phyloP scores from a whole-genome alignment of 2,329 filamentous ascomycete genomes.

The Penicillium sp. region DNA sequence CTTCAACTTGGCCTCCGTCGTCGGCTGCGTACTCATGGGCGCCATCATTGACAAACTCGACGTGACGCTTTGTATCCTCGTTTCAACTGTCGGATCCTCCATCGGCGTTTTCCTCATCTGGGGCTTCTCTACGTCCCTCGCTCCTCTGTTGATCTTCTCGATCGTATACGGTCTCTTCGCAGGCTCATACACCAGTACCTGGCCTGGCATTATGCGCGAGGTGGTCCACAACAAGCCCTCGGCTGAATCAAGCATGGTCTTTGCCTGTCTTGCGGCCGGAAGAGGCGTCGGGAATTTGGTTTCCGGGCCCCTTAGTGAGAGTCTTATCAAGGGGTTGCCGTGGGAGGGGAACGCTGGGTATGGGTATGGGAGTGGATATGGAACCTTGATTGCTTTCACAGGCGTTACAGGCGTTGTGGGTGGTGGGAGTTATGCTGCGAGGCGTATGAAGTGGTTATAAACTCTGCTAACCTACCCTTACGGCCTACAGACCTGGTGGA shows the following conservation, averaged over 20 bases:
- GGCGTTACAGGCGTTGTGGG: constrained; percentile 24
- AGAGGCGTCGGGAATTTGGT: constrained; percentile 54
- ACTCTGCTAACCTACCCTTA: not conserved
- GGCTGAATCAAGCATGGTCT: constrained; percentile 51
- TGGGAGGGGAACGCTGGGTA: constrained; percentile 22
- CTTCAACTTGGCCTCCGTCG: constrained; percentile 34
- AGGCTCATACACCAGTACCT: constrained; percentile 45
- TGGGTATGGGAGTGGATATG: constrained; percentile 31
- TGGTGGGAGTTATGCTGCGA: constrained; percentile 8
- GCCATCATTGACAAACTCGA: constrained; percentile 45
- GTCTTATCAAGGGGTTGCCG: constrained; percentile 25
- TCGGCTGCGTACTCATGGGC: constrained; percentile 38
- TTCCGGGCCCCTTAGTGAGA: constrained; percentile 53
- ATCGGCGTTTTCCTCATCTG: constrained; percentile 49
- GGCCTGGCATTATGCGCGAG: constrained; percentile 48
- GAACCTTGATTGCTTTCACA: constrained; percentile 32
- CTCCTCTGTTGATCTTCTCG: constrained; percentile 43
- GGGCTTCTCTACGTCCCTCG: constrained; percentile 48
- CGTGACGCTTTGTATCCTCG: constrained; percentile 41
- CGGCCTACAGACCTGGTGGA: too few species aligned
- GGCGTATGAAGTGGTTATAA: constrained; percentile 1
- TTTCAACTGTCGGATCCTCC: constrained; percentile 44
- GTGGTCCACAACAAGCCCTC: constrained; percentile 38
- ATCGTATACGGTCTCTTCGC: constrained; percentile 50
- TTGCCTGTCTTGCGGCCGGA: constrained; percentile 51